phyloP scores from a whole-genome alignment of 129 eudicot species.

The Sambucus nigra region DNA sequence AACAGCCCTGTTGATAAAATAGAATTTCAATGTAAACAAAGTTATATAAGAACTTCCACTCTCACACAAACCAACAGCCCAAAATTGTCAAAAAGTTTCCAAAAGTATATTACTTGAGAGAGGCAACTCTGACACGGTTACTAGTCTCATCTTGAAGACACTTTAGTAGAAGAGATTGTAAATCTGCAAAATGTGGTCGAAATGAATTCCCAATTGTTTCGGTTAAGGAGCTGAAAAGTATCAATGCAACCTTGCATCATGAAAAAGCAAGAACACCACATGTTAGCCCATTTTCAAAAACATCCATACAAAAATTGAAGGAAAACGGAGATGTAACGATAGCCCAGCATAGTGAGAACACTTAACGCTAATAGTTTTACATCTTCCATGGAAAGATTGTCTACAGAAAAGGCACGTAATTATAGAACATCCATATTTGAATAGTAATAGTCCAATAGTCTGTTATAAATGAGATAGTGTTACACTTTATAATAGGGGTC shows the following conservation, averaged over 20 bases:
- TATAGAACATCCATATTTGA: not conserved
- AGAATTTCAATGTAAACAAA: conserved; percentile 5
- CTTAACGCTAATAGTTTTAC: not conserved
- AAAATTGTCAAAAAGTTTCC: not conserved
- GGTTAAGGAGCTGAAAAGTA: conserved; percentile 90
- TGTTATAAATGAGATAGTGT: not conserved
- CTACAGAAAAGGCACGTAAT: not conserved
- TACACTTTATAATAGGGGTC: not conserved
- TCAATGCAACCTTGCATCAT: conserved; percentile 75
- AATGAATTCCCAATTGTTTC: conserved; percentile 91
- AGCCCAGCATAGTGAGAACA: not conserved
- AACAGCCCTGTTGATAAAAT: conserved; percentile 61
- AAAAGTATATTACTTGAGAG: conserved; percentile 62
- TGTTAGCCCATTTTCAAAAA: conserved; percentile 21
- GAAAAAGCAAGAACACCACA: conserved; percentile 17
- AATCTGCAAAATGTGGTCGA: conserved; percentile 84
- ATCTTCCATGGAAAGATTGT: not conserved
- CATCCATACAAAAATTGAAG: not conserved
- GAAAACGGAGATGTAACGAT: not conserved
- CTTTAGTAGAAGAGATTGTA: conserved; percentile 77
- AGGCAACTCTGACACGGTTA: conserved; percentile 89
- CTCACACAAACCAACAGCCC: not conserved
- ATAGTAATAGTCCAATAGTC: not conserved
- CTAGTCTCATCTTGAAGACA: conserved; percentile 93
- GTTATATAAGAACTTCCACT: conserved; percentile 11